These are phyloP conservation scores for Aspergillus sp. DNA, from an alignment of 2,329 filamentous ascomycete genomes.

Conservation along the genomic window DNA sequence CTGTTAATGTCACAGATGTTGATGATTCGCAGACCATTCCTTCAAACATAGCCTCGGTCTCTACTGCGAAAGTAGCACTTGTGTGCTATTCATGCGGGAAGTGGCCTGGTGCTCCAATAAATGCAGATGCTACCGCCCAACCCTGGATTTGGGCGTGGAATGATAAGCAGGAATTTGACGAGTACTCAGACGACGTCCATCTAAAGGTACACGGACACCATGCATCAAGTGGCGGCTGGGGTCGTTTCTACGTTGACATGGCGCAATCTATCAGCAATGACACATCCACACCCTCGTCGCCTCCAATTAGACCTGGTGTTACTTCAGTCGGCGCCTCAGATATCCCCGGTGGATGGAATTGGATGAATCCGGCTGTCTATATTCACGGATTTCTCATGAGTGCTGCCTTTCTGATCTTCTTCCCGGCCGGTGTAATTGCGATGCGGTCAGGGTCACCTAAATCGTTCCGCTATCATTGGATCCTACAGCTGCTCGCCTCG, in stretches of 20 bases:
- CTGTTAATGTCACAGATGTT: not conserved
- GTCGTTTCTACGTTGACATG: constrained; percentile 13
- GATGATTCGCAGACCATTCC: not conserved
- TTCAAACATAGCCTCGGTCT: not conserved
- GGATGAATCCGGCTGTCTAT: not conserved
- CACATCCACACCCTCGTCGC: not conserved
- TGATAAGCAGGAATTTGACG: constrained; percentile 2
- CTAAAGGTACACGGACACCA: constrained; percentile 3
- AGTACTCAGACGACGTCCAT: constrained; percentile 1
- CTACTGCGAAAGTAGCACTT: not conserved
- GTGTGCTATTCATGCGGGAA: constrained; percentile 10
- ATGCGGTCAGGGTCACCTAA: constrained; percentile 7
- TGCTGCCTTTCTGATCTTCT: constrained; percentile 6
- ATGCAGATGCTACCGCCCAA: not conserved
- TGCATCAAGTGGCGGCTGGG: constrained; percentile 3
- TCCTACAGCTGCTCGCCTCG: constrained; percentile 6
- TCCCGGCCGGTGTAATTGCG: constrained; percentile 6
- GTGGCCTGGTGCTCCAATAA: constrained; percentile 7
- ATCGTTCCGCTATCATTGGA: constrained; percentile 10
- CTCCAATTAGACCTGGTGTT: constrained; percentile 1
- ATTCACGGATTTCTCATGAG: constrained; percentile 10
- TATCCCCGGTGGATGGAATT: not conserved
- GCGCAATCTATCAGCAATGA: not conserved
- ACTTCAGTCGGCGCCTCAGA: constrained; percentile 2
- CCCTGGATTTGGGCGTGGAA: constrained; percentile 15